Percentiles rank a stretch among this genome's conserved stretches.
Conservation (phyloP, 2,329 filamentous ascomycete genomes). For the Cladosporium sp. region DNA sequence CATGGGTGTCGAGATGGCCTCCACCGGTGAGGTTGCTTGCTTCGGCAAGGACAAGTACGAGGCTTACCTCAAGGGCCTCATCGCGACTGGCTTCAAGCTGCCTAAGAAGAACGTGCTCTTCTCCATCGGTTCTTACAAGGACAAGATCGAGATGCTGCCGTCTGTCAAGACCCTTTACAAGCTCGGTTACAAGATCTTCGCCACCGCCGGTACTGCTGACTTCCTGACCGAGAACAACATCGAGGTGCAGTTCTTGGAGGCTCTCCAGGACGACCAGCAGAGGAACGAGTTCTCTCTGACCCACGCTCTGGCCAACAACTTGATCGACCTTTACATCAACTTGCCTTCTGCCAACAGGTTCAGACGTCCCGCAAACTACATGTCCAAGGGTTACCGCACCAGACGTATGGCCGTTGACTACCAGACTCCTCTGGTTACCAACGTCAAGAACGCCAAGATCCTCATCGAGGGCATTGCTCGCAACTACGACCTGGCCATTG, state of each 20-base stretch:
- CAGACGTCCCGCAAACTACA: conserved; percentile 93
- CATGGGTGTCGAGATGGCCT: conserved; percentile 97
- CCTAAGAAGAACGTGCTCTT: conserved; percentile 94
- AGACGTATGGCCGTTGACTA: conserved; percentile 97
- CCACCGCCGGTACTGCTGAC: conserved; percentile 93
- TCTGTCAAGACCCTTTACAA: conserved; percentile 86
- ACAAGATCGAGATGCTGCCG: conserved; percentile 95
- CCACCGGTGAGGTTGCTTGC: conserved; percentile 95
- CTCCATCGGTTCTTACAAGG: conserved; percentile 95
- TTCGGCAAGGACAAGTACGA: conserved; percentile 97
- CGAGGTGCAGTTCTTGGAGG: conserved; percentile 89
- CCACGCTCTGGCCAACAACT: conserved; percentile 94
- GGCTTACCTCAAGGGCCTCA: conserved; percentile 92
- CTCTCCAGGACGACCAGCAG: conserved; percentile 76
- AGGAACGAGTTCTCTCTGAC: conserved; percentile 96
- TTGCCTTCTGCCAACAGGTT: conserved; percentile 98
- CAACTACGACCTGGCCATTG: conserved; percentile 81
- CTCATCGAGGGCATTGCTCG: conserved; percentile 90
- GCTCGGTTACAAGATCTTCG: conserved; percentile 93
- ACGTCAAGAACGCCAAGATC: conserved; percentile 99
- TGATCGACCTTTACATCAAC: conserved; percentile 99
- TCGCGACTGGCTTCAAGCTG: conserved; percentile 94
- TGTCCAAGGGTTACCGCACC: conserved; percentile 96
- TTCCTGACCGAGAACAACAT: conserved; percentile 93
- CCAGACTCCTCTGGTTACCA: conserved; percentile 94